Percentiles rank a stretch among this genome's conserved stretches.
Evolutionary conservation across 2,329 filamentous ascomycete genomes (phyloP).

Genomic region (Neofusicoccum laricinum): DNA sequence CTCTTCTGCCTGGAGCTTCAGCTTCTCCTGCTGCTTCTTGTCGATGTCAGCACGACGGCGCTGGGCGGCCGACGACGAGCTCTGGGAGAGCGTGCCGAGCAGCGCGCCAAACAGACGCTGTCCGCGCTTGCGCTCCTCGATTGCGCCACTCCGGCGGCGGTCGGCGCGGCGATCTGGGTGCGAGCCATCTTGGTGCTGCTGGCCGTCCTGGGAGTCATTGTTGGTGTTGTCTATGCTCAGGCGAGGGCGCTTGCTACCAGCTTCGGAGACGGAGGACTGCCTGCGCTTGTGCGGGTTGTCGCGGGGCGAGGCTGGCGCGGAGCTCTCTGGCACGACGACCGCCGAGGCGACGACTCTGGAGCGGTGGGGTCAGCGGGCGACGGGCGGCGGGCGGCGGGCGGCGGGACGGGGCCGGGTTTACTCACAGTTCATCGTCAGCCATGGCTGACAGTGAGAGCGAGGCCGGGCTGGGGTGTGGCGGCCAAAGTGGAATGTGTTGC

Average conservation of each 20-base stretch:
- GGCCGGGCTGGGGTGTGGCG: background rate
- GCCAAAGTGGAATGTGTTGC: background rate
- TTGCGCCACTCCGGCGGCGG: slow-evolving; percentile 46
- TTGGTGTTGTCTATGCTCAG: slow-evolving; percentile 37
- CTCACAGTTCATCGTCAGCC: slow-evolving; percentile 19
- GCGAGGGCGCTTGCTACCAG: slow-evolving; percentile 53
- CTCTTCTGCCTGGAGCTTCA: slow-evolving; percentile 69
- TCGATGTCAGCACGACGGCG: slow-evolving; percentile 77
- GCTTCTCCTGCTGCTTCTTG: slow-evolving; percentile 73
- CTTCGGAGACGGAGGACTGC: slow-evolving; percentile 52
- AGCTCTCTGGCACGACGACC: slow-evolving; percentile 50
- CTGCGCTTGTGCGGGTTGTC: slow-evolving; percentile 47
- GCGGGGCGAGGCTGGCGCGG: slow-evolving; percentile 27
- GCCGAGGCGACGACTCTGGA: slow-evolving; percentile 51
- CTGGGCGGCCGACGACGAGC: slow-evolving; percentile 54
- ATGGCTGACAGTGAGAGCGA: background rate
- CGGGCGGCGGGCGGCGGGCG: background rate
- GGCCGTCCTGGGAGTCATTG: slow-evolving; percentile 22
- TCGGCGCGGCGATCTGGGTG: slow-evolving; percentile 28
- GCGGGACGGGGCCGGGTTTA: background rate
- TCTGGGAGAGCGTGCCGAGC: slow-evolving; percentile 74
- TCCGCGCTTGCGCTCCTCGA: slow-evolving; percentile 81
- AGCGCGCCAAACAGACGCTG: slow-evolving; percentile 83
- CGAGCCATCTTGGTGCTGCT: slow-evolving; percentile 22
- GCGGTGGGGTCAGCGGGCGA: background rate